These are phyloP conservation scores for Casaregolazyma suthepensis DNA, from an alignment of 1,139 yeast genomes.

Conservation along the genomic window DNA sequence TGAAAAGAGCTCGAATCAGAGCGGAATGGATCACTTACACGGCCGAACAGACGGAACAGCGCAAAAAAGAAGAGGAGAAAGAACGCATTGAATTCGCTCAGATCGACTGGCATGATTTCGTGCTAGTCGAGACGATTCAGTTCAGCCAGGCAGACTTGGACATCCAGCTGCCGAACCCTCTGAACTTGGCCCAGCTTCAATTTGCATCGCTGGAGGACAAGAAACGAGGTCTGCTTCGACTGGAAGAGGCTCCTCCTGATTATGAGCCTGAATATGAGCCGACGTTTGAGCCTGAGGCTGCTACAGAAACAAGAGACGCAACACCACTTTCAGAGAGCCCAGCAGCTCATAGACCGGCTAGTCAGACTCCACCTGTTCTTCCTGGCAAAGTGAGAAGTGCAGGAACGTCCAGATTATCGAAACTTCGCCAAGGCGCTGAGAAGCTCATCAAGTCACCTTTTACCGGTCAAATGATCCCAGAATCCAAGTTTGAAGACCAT, in stretches of 20 bases:
- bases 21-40: slow-evolving; percentile 50
- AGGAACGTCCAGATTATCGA: slow-evolving; percentile 54
- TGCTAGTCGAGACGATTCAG: slow-evolving; percentile 60
- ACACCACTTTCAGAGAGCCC: slow-evolving; percentile 12
- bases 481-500: slow-evolving; percentile 67
- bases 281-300: slow-evolving; percentile 6
- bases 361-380: not conserved
- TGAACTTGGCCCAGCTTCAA: slow-evolving; percentile 54
- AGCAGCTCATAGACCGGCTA: not conserved
- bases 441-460: slow-evolving; percentile 60
- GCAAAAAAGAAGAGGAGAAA: slow-evolving; percentile 33
- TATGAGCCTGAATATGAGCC: slow-evolving; percentile 19
- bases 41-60: slow-evolving; percentile 31
- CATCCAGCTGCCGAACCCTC: slow-evolving; percentile 55
- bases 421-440: slow-evolving; percentile 32
- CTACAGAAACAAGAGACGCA: slow-evolving; percentile 5
- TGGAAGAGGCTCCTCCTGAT: slow-evolving; percentile 39
- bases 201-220: slow-evolving; percentile 54
- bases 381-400: slow-evolving; percentile 58
- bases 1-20: slow-evolving; percentile 48
- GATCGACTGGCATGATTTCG: slow-evolving; percentile 85
- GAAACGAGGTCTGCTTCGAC: slow-evolving; percentile 26
- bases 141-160: slow-evolving; percentile 63
- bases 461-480: slow-evolving; percentile 65
- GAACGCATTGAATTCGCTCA: slow-evolving; percentile 58